Conservation (phyloP, 1,139 yeast genomes). For the Protomyces lactucae-debilis region DNA sequence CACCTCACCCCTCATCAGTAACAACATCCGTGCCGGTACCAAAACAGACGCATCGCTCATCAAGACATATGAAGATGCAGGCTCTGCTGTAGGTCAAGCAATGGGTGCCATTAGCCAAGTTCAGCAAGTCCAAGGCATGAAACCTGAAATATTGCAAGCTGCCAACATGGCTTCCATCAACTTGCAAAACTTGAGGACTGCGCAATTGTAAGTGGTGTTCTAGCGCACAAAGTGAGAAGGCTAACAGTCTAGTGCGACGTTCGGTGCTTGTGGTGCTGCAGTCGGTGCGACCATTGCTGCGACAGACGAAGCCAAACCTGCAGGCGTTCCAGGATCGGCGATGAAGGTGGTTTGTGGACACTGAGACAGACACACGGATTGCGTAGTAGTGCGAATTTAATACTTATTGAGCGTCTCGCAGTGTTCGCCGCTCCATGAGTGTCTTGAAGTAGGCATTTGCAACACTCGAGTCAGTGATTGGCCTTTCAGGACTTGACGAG, state of each 20-base stretch:
- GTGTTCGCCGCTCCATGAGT: background rate
- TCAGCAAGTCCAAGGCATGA: conserved; percentile 12
- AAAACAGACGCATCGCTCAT: conserved; percentile 12
- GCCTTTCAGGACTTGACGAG: background rate
- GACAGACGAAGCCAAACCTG: conserved; percentile 13
- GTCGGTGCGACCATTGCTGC: conserved; percentile 26
- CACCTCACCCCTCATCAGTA: conserved; percentile 1
- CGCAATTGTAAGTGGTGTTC: conserved; percentile 2
- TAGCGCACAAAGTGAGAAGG: background rate
- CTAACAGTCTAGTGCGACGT: conserved; percentile 6
- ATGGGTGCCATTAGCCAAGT: conserved; percentile 23
- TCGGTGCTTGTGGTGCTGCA: conserved; percentile 24
- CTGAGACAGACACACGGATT: background rate
- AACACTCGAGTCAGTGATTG: background rate
- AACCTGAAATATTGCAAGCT: conserved; percentile 4
- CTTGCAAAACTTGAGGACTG: conserved; percentile 18
- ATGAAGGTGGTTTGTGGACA: conserved; percentile 12
- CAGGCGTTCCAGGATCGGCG: conserved; percentile 19
- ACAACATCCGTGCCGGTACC: conserved; percentile 2
- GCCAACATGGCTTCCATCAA: conserved; percentile 16
- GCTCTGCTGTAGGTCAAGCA: conserved; percentile 20
- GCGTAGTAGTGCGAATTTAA: background rate
- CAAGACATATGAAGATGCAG: conserved; percentile 18
- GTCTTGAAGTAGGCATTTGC: background rate
- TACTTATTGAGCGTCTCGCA: background rate